Conservation (phyloP, 1,284 basidiomycete species). For the Trametes hirsuta region DNA sequence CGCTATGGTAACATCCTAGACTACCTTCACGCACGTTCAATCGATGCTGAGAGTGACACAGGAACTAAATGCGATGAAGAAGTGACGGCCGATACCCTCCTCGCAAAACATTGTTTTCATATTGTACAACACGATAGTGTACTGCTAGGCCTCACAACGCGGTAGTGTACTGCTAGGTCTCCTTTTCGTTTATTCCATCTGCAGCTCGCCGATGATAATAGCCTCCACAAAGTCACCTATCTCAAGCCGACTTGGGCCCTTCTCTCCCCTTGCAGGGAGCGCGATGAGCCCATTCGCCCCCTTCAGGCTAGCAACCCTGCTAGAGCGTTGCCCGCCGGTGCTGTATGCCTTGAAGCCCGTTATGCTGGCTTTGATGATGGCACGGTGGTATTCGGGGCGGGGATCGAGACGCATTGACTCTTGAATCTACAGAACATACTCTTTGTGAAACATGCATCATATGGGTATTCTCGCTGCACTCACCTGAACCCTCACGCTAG, state of each 20-base stretch:
- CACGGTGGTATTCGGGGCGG: conserved; percentile 83
- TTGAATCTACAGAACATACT: conserved; percentile 46
- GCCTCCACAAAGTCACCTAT: conserved; percentile 59
- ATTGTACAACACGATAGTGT: conserved; percentile 18
- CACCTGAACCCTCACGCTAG: conserved; percentile 70
- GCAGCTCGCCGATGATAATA: conserved; percentile 70
- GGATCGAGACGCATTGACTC: conserved; percentile 69
- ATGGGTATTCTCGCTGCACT: conserved; percentile 21
- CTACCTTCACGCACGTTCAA: background rate
- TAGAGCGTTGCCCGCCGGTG: conserved; percentile 86
- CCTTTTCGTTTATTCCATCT: conserved; percentile 32
- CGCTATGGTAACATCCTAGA: conserved; percentile 46
- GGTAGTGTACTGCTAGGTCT: conserved; percentile 9
- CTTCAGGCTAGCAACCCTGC: conserved; percentile 74
- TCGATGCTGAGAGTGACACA: background rate
- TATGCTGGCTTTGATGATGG: conserved; percentile 52
- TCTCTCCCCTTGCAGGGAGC: conserved; percentile 54
- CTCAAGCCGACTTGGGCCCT: conserved; percentile 45
- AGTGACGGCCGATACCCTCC: conserved; percentile 12
- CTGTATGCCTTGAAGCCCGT: conserved; percentile 67
- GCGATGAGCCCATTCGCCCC: conserved; percentile 79
- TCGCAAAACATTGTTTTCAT: background rate
- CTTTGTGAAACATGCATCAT: background rate
- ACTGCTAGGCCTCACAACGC: conserved; percentile 14
- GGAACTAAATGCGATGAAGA: conserved; percentile 33